Base-by-base conservation (phyloP, 495 filamentous ascomycete genomes). In the Penicillium parvum region DNA sequence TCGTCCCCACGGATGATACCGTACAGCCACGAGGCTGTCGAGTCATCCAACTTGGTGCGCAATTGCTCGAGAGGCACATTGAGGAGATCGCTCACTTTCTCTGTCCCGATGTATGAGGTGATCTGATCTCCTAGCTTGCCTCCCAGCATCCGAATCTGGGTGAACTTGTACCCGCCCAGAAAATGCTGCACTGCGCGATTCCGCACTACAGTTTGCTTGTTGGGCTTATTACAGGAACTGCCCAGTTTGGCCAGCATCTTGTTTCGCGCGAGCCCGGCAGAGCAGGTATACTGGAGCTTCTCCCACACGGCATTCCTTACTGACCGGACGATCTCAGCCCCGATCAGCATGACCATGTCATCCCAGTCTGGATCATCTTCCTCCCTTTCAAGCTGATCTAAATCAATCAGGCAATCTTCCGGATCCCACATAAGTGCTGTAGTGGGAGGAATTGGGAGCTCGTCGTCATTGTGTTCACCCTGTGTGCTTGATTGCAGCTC, bases 241-340 rank as follows among this genome's bases (percentile, higher is more conserved):
- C 91, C 92, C 37, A 97, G 71, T 68, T 97, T 98, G 34, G 89
- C 87, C 45, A 97, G 76, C 82, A 96, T 90, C 64, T 96, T 98
- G 68, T 96, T 97, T 21, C 76, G 76, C 11, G 89, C 85, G 50
- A 98, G 71, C 5, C 92, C 92, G 1, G 77, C 92, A 17, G 88
- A 91, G 64, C 88, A 96, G 11, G 91, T 96, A 60, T 97, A 97
- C 33, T 80, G 78, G 18, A 96, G 63, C 33, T 74, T 63, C 29
- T 81, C 74, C 55, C 75, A 77, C 22, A 97, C 77, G 19, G 75
- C 70, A 7, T 65, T 68, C 17, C 92, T 76, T 18, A 96, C 73
- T 32, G 77, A 69, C n/a, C 86, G 77, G 25, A 95, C 83, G 52
- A 97, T 91, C 58, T 96, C 88, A 7, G 88, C 86, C 0, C 85